These are phyloP conservation scores for Fusarium sp. DNA, from an alignment of 2,329 filamentous ascomycete species.

Conservation along the genomic window DNA sequence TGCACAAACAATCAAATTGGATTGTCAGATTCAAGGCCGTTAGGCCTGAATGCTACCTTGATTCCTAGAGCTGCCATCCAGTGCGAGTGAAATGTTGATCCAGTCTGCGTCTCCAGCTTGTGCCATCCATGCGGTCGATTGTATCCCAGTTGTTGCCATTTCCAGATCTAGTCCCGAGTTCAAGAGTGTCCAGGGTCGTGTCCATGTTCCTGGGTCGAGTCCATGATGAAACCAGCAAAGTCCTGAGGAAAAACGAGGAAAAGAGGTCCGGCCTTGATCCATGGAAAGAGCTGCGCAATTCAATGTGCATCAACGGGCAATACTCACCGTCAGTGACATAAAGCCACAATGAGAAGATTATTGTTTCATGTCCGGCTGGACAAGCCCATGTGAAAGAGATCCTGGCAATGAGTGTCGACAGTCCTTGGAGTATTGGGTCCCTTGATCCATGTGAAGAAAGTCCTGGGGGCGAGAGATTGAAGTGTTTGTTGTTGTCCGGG, in stretches of 20 bases:
- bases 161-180: slow-evolving; percentile 9
- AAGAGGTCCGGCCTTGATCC: slow-evolving; percentile 41
- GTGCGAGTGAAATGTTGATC: slow-evolving; percentile 25
- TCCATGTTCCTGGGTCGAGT: slow-evolving; percentile 33
- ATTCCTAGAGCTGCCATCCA: slow-evolving; percentile 21
- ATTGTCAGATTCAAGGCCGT: slow-evolving; percentile 41
- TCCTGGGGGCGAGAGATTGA: slow-evolving; percentile 25
- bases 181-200: slow-evolving; percentile 14
- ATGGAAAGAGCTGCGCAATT: slow-evolving; percentile 26
- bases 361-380: slow-evolving; percentile 47
- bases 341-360: slow-evolving; percentile 37
- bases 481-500: slow-evolving; percentile 25
- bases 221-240: slow-evolving; percentile 23
- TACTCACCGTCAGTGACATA: slow-evolving; percentile 49
- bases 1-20: slow-evolving; percentile 48
- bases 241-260: slow-evolving; percentile 29
- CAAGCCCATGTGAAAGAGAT: slow-evolving; percentile 41
- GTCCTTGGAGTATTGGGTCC: slow-evolving; percentile 22
- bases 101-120: background rate
- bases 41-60: slow-evolving; percentile 30
- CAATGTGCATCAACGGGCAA: slow-evolving; percentile 46
- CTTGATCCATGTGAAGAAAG: slow-evolving; percentile 6
- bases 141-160: slow-evolving; percentile 23
- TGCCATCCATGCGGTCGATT: slow-evolving; percentile 11
- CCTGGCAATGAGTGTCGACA: slow-evolving; percentile 14